Conservation (phyloP, 768 basidiomycete genomes). For the Strobilomyces confusus region DNA sequence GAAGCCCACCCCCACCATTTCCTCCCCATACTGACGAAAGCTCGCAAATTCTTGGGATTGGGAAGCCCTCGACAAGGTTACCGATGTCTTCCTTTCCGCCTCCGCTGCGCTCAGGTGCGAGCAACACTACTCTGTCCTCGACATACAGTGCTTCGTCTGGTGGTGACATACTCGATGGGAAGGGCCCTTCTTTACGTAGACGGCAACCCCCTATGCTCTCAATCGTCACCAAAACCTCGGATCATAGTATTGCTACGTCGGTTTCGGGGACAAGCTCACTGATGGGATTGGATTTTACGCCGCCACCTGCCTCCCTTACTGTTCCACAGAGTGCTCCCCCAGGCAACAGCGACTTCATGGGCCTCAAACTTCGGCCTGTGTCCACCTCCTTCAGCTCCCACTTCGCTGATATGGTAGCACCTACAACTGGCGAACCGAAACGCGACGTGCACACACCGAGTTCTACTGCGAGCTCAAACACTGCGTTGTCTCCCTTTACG, state of each 20-base stretch:
- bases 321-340: conserved; percentile 64
- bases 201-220: conserved; percentile 29
- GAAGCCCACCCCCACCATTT: conserved; percentile 50
- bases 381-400: conserved; percentile 73
- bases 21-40: conserved; percentile 43
- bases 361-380: conserved; percentile 67
- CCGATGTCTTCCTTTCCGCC: conserved; percentile 42
- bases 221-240: conserved; percentile 26
- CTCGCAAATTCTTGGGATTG: conserved; percentile 18
- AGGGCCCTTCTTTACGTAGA: conserved; percentile 23
- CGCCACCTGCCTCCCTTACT: conserved; percentile 11
- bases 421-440: conserved; percentile 27
- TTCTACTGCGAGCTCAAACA: conserved; percentile 39
- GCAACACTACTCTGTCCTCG: conserved; percentile 16
- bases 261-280: conserved; percentile 12
- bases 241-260: conserved; percentile 10
- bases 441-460: conserved; percentile 50
- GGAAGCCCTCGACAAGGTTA: conserved; percentile 35
- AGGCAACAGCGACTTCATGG: conserved; percentile 56
- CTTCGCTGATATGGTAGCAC: conserved; percentile 46
- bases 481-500: conserved; percentile 46
- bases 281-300: conserved; percentile 7
- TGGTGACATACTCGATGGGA: conserved; percentile 17
- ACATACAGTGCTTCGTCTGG: conserved; percentile 1
- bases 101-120: conserved; percentile 22